These are phyloP conservation scores for Fusarium robinianum DNA, from an alignment of 2,329 filamentous ascomycete genomes.

Conservation along the genomic window DNA sequence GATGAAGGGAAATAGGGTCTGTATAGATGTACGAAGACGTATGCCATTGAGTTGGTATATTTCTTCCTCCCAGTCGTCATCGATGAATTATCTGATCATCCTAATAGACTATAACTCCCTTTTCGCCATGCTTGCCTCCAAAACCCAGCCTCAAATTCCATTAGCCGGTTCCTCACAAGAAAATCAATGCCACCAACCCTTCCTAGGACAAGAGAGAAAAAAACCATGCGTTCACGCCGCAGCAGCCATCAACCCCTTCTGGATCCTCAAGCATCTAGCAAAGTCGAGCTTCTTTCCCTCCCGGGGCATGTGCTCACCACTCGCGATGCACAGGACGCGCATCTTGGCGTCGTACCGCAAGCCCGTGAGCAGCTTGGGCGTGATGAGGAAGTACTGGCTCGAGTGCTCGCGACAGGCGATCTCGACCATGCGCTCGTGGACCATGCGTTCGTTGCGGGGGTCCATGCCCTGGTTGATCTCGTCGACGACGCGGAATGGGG, in stretches of 20 bases:
- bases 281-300: conserved; percentile 59
- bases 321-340: conserved; percentile 92
- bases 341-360: conserved; percentile 88
- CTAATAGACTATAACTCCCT: conserved; percentile 11
- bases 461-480: conserved; percentile 99
- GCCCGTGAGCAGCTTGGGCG: conserved; percentile 87
- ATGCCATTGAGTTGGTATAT: too few species aligned
- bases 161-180: conserved; percentile 1
- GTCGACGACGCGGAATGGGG: conserved; percentile 96
- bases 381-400: conserved; percentile 95
- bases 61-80: too few species aligned
- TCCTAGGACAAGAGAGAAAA: not conserved
- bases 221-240: conserved; percentile 22
- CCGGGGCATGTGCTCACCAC: conserved; percentile 73
- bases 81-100: conserved; percentile 1
- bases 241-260: conserved; percentile 46
- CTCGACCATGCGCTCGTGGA: conserved; percentile 97
- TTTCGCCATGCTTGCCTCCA: conserved; percentile 8
- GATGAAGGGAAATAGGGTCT: too few species aligned
- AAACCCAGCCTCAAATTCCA: not conserved
- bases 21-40: too few species aligned
- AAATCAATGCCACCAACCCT: too few species aligned
- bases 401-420: conserved; percentile 86
- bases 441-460: conserved; percentile 95
- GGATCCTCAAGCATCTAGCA: conserved; percentile 48